Conservation (phyloP, 768 basidiomycete species). For the Tylopilus vinaceipallidus region DNA sequence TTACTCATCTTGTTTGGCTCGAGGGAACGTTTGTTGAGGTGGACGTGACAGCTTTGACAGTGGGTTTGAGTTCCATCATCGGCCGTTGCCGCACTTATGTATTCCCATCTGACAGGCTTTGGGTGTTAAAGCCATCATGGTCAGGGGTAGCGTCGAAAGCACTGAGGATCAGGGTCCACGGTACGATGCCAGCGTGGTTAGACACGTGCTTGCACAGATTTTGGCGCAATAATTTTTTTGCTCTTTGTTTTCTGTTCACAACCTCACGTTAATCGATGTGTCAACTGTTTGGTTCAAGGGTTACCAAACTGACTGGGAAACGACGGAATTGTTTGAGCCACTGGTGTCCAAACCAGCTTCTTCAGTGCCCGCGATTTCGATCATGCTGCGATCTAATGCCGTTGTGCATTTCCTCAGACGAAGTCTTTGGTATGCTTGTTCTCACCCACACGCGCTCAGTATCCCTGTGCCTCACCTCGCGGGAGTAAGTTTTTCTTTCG, state of each 20-base stretch:
- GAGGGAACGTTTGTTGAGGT: slow-evolving; percentile 60
- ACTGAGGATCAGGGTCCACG: slow-evolving; percentile 28
- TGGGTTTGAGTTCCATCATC: slow-evolving; percentile 34
- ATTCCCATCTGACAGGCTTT: slow-evolving; percentile 39
- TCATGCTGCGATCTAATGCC: background rate
- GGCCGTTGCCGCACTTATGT: background rate
- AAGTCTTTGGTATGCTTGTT: background rate
- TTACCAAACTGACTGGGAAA: slow-evolving; percentile 4
- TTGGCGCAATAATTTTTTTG: slow-evolving; percentile 10
- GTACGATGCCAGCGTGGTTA: slow-evolving; percentile 48
- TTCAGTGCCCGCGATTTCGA: slow-evolving; percentile 1
- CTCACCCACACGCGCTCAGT: background rate
- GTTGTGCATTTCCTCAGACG: background rate
- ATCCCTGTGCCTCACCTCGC: background rate
- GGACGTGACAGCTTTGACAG: slow-evolving; percentile 59
- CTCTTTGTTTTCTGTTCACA: background rate
- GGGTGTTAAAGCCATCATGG: slow-evolving; percentile 58
- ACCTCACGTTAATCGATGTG: background rate
- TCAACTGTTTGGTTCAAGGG: background rate
- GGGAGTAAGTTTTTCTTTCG: background rate
- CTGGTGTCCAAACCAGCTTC: background rate
- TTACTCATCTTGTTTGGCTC: slow-evolving; percentile 84
- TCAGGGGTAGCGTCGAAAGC: slow-evolving; percentile 32
- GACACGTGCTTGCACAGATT: slow-evolving; percentile 40
- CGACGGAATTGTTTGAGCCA: background rate